Conservation (phyloP, 129 eudicot genomes). For the Lactuca saligna region DNA sequence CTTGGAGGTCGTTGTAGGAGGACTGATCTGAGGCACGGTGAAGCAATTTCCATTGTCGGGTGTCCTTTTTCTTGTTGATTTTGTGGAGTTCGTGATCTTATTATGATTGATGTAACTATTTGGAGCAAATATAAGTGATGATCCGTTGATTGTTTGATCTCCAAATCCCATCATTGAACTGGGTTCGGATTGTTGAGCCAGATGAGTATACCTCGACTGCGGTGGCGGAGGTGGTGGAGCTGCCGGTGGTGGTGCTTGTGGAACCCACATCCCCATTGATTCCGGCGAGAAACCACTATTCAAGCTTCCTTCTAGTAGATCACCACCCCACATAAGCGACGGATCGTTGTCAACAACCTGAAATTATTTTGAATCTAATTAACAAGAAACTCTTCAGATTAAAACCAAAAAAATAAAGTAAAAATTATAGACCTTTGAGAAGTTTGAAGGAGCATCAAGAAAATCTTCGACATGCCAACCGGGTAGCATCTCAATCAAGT, state of each 20-base stretch:
- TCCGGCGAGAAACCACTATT: conserved; percentile 32
- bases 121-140: conserved; percentile 13
- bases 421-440: conserved; percentile 42
- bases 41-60: conserved; percentile 52
- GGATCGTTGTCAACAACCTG: conserved; percentile 44
- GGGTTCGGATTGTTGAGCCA: conserved; percentile 22
- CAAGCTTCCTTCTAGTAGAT: conserved; percentile 36
- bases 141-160: conserved; percentile 30
- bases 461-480: conserved; percentile 96
- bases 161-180: conserved; percentile 37
- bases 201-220: neutral
- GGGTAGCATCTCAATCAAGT: conserved; percentile 78
- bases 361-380: conserved; percentile 12
- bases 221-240: neutral
- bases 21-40: conserved; percentile 67
- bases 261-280: conserved; percentile 62
- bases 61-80: conserved; percentile 41
- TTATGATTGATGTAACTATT: neutral
- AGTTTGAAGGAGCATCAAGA: conserved; percentile 49
- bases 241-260: conserved; percentile 49
- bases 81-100: conserved; percentile 14
- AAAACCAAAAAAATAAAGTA: neutral
- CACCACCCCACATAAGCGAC: conserved; percentile 58
- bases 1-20: conserved; percentile 34
- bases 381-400: conserved; percentile 6